phyloP scores from a whole-genome alignment of 345 rosid species.

The Eucalyptus urophylla region DNA sequence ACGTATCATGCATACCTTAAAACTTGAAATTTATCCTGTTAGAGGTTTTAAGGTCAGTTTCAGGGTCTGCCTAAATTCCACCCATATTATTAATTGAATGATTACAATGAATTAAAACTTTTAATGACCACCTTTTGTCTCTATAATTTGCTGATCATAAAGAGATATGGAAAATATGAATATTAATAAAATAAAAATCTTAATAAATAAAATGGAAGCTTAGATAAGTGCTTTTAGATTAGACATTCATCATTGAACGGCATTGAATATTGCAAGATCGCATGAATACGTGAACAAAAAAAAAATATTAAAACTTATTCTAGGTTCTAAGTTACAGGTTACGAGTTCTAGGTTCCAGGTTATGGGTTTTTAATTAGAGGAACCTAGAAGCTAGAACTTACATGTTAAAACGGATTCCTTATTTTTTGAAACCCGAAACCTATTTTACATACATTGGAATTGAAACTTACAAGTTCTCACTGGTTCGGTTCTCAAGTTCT shows the following conservation, averaged over 20 bases:
- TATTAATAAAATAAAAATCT: too few relatives aligned
- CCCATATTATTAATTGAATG: too few relatives aligned
- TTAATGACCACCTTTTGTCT: accelerated
- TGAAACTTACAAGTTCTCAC: accelerated
- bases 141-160: accelerated
- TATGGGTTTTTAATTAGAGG: too few relatives aligned
- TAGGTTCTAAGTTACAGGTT: accelerated
- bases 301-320: too few relatives aligned
- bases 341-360: accelerated
- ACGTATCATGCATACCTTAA: accelerated
- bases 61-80: accelerated
- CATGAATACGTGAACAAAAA: accelerated
- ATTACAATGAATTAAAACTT: accelerated
- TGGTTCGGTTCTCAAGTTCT: accelerated
- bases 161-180: too few relatives aligned
- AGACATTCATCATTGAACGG: accelerated
- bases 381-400: too few relatives aligned
- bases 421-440: accelerated
- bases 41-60: accelerated
- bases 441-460: accelerated
- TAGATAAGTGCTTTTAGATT: accelerated
- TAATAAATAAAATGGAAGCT: too few relatives aligned
- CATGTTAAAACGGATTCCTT: accelerated
- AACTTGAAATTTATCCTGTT: accelerated
- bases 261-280: accelerated